Base-by-base conservation (phyloP, 2,329 filamentous ascomycete species). In the Neofusicoccum parvum region DNA sequence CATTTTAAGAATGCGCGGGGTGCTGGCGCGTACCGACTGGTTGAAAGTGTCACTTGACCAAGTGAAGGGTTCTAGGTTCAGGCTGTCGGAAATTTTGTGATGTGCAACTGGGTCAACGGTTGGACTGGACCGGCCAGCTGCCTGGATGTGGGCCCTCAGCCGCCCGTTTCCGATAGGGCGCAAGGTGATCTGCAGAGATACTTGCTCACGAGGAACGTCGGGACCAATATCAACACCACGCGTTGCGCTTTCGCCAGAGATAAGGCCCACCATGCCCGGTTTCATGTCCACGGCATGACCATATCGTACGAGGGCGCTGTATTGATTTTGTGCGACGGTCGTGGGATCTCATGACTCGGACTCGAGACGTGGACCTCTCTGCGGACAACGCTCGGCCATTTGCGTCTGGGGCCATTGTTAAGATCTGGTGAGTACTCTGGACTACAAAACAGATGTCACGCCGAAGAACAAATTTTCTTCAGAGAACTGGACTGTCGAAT, bases 241-340 rank as follows among this genome's bases (percentile, higher is more conserved):
- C 56, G 43, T 48, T 46, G 32, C 41, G 45, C 34, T 17, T 11
- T n/a, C 17, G 43, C n/a, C 10, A n/a, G 43, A 12, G 56, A 37
- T 60, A 48, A 37, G 56, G 45, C 56, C 56, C 56, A 60, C 56
- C 43, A 20, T 17, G 11, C 23, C 14, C 15, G 17, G 56, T 60
- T 48, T 60, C 56, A 48, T 48, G 56, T 60, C 14, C 27, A 20
- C 43, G 27, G 56, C 56, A 60, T 60, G 56, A 60, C 56, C 43
- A 37, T 48, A 48, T 60, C 56, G 56, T 48, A 60, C 56, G 56
- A 48, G 56, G 41, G 14, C 27, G 14, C 36, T 34, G 45, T 48
- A 46, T 46, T 39, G 56, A 48, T 46, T 48, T 60, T 60, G 56
- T 60, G 56, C 32, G 43, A 60, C 56, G 56, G 56, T 46, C 43